Evolutionary conservation across 1,284 basidiomycete species (phyloP).

Genomic region (Porodaedalea pini): DNA sequence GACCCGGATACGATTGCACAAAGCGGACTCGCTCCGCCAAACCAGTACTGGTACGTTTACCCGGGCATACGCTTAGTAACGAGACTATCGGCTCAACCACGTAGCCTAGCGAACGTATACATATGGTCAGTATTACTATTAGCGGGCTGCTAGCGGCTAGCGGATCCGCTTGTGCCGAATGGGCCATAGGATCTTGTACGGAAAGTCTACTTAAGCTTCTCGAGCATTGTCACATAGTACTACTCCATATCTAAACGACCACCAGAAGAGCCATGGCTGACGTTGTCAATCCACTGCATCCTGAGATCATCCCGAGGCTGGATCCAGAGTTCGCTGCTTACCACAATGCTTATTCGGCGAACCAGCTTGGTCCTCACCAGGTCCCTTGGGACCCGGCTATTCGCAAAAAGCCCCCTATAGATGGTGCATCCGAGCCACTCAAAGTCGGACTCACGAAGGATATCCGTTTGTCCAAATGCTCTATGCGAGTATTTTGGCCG

Average conservation of each 20-base stretch:
- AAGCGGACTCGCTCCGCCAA: too few relatives aligned
- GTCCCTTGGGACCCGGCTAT: slow-evolving; percentile 57
- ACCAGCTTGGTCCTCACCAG: slow-evolving; percentile 48
- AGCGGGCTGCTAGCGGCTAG: background rate
- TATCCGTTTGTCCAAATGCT: slow-evolving; percentile 42
- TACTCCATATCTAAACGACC: too few relatives aligned
- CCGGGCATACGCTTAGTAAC: too few relatives aligned
- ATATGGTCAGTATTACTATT: background rate
- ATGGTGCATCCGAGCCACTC: slow-evolving; percentile 52
- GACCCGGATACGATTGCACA: background rate
- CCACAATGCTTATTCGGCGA: slow-evolving; percentile 48
- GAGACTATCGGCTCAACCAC: too few relatives aligned
- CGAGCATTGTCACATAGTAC: too few relatives aligned
- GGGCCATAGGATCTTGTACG: too few relatives aligned
- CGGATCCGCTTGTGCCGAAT: background rate
- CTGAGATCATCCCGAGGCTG: slow-evolving; percentile 50
- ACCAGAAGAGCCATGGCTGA: slow-evolving; percentile 25
- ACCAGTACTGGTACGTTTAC: too few relatives aligned
- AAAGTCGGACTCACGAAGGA: slow-evolving; percentile 52
- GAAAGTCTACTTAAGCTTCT: too few relatives aligned
- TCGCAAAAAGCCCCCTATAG: slow-evolving; percentile 50
- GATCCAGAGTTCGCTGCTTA: slow-evolving; percentile 62
- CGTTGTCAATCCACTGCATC: slow-evolving; percentile 50
- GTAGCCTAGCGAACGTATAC: too few relatives aligned
- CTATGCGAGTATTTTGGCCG: slow-evolving; percentile 56